A percentile compares a stretch with the other conserved stretches of the same genome.
These are phyloP conservation scores for Pyrenopolyporus hunteri DNA, from an alignment of 495 filamentous ascomycete genomes.

Conservation along the genomic window DNA sequence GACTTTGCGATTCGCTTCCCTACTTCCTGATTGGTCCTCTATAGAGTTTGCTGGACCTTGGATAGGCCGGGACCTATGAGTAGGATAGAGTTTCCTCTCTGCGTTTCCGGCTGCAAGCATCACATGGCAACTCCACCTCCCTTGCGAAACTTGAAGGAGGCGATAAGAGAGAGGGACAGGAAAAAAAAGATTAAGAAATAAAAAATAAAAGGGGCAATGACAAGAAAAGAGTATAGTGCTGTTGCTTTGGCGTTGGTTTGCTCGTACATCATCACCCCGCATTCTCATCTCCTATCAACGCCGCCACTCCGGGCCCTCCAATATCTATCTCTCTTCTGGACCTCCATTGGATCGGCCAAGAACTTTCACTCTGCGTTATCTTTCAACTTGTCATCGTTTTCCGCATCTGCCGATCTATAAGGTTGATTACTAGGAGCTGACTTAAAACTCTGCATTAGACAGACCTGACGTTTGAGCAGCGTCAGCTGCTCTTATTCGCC, in stretches of 20 bases:
- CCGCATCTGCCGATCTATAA: slow-evolving; percentile 24
- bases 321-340: slow-evolving; percentile 12
- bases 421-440: slow-evolving; percentile 22
- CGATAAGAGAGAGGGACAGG: neutral
- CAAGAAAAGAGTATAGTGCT: too few relatives aligned
- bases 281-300: slow-evolving; percentile 23
- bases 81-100: slow-evolving; percentile 27
- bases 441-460: slow-evolving; percentile 22
- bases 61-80: slow-evolving; percentile 7
- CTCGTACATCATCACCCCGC: slow-evolving; percentile 34
- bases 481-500: slow-evolving; percentile 35
- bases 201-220: neutral
- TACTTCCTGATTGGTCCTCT: slow-evolving; percentile 6
- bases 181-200: neutral
- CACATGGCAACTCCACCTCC: slow-evolving; percentile 30
- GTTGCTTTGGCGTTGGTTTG: slow-evolving; percentile 9
- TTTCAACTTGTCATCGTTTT: slow-evolving; percentile 20
- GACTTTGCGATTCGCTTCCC: slow-evolving; percentile 1
- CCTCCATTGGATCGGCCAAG: slow-evolving; percentile 30
- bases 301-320: slow-evolving; percentile 22
- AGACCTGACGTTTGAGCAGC: slow-evolving; percentile 38
- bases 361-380: slow-evolving; percentile 23
- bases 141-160: neutral
- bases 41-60: slow-evolving; percentile 1
- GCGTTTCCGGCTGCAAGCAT: slow-evolving; percentile 14